Evolutionary conservation across 495 filamentous ascomycete species (phyloP), one percentile per base, ranked within the genome.

Genomic region (Achaetomiella virescens): DNA sequence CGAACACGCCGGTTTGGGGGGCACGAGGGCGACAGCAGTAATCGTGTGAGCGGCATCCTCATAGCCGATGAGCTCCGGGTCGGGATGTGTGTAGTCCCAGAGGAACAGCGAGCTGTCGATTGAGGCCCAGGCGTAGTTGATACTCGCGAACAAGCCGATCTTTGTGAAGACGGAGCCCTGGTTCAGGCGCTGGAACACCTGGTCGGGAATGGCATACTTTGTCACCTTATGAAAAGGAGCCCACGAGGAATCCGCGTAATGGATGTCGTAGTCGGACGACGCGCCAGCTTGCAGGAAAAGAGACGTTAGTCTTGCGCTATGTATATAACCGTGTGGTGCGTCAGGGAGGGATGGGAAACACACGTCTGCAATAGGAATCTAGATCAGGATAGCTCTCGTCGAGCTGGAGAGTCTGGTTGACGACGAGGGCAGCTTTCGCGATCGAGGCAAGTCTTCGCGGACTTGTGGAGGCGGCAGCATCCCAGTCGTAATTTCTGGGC

Each of bases 31-130:
- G 43, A 97, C 89, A 25, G 86, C 82, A 24, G 86, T 89, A 60
- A 99, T 96, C 53, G 78, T 87, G 66, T 95, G 85, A 6, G 83
- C 75, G 68, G 90, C 87, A 49, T 93, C 90, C 69, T 97, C 93
- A 66, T 85, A 97, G 27, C 92, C 93, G 52, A 93, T 85, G n/a
- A 96, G 70, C 62, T 93, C 87, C 21, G 91, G 87, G 63, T 90
- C 85, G 25, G 88, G 85, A 57, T 87, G 80, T 10, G 90, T 92
- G 65, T 96, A 99, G 70, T 99, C 93, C 93, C 93, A 99, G 12
- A 99, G 76, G 66, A 97, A 99, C 24, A 99, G 78, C 51, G 88
- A 85, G 70, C 93, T 96, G 72, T 99, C 93, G 64, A 99, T 95
- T 0, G 88, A 80, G 20, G 95, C 86, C 91, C 92, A 99, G 42